Conservation (phyloP, 768 basidiomycete species). For the Leccinum fibrillosum region DNA sequence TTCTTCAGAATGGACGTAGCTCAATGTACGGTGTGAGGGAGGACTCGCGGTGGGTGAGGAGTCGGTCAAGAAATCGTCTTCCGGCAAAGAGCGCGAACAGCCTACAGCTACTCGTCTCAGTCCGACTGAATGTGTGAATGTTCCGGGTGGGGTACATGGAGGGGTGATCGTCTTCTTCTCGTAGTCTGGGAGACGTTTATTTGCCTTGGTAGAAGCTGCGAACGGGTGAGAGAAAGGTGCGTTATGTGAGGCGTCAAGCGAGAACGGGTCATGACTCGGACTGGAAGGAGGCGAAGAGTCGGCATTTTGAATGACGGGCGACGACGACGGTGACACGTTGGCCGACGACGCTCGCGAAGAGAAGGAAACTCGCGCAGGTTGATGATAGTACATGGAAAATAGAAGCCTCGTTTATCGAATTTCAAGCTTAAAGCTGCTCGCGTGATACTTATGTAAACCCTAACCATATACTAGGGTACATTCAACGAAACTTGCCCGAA, state of each 20-base stretch:
- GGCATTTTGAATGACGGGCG: constrained; percentile 38
- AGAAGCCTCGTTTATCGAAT: neutral
- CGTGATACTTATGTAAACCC: no score
- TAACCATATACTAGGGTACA: no score
- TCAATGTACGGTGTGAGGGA: constrained; percentile 9
- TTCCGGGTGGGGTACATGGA: constrained; percentile 22
- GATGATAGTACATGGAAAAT: constrained; percentile 10
- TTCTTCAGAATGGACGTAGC: constrained; percentile 31
- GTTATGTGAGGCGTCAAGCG: constrained; percentile 29
- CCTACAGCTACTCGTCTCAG: constrained; percentile 5
- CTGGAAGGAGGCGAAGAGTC: constrained; percentile 39
- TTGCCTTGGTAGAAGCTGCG: constrained; percentile 54
- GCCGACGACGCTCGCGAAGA: constrained; percentile 13
- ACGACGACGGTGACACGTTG: constrained; percentile 49
- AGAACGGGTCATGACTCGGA: constrained; percentile 23
- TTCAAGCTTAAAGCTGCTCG: neutral
- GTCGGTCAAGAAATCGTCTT: constrained; percentile 21
- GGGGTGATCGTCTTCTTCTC: constrained; percentile 35
- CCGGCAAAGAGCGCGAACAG: constrained; percentile 22
- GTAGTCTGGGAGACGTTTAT: constrained; percentile 40
- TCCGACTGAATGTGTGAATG: constrained; percentile 15
- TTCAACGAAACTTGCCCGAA: no score
- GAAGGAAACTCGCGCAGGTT: neutral
- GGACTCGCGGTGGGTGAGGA: constrained; percentile 10
- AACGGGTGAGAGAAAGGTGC: constrained; percentile 43